Conservation (phyloP, 441 rosid genomes). For the Eruca vesicaria region DNA sequence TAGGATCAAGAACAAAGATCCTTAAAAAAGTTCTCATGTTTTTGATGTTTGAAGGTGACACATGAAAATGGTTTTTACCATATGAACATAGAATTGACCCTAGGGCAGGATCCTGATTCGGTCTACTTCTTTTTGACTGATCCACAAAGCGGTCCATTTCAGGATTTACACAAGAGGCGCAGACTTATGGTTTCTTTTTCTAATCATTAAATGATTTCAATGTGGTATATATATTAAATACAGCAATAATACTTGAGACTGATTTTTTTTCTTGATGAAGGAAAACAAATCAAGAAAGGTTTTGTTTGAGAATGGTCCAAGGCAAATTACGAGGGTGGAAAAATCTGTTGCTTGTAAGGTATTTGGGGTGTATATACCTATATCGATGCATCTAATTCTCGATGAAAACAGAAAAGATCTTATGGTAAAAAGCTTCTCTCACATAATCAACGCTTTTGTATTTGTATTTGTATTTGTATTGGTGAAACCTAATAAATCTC, state of each 20-base stretch:
- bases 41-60: background rate
- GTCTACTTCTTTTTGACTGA: conserved; percentile 60
- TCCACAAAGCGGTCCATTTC: conserved; percentile 25
- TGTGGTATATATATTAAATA: background rate
- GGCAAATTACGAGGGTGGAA: background rate
- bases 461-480: background rate
- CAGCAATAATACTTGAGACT: background rate
- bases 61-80: background rate
- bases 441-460: background rate
- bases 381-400: background rate
- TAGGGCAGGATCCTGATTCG: conserved; percentile 69
- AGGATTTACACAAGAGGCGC: background rate
- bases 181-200: background rate
- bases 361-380: background rate
- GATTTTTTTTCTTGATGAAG: background rate
- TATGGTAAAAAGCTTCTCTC: conserved; percentile 42
- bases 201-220: background rate
- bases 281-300: background rate
- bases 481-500: too few relatives aligned
- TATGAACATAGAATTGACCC: conserved; percentile 44
- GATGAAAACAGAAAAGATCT: conserved; percentile 4
- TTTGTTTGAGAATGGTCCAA: background rate
- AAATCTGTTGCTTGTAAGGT: background rate
- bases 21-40: background rate
- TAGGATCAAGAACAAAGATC: background rate